Evolutionary conservation across 306 rosid species (phyloP).

Genomic region (Vicia faba): DNA sequence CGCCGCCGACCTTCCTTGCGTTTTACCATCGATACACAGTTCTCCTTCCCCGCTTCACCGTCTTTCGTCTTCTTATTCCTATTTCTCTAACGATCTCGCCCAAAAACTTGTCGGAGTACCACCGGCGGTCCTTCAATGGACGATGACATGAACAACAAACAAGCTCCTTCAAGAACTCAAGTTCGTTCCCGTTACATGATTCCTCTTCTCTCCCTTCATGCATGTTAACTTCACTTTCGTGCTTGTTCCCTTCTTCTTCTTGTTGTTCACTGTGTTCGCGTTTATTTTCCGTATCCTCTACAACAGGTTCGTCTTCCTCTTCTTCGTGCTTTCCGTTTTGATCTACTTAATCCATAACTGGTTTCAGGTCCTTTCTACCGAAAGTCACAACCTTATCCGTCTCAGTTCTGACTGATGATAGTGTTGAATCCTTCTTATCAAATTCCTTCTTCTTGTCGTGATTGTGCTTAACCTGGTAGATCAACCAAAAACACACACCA

Average conservation of each 20-base stretch:
- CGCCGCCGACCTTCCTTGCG: no score
- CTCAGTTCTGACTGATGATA: slow-evolving; percentile 28
- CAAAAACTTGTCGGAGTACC: no score
- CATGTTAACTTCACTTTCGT: slow-evolving; percentile 23
- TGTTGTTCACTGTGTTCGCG: slow-evolving; percentile 46
- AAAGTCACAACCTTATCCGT: slow-evolving; percentile 50
- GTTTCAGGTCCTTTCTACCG: slow-evolving; percentile 81
- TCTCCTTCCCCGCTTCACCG: no score
- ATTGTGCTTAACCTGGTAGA: slow-evolving; percentile 93
- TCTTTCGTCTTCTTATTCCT: no score
- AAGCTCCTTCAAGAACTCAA: no score
- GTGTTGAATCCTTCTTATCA: slow-evolving; percentile 51
- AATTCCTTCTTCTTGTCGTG: slow-evolving; percentile 83
- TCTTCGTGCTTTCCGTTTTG: slow-evolving; percentile 58
- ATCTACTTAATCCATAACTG: slow-evolving; percentile 43
- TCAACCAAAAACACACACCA: slow-evolving; percentile 89
- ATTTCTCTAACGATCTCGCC: no score
- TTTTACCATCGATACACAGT: no score
- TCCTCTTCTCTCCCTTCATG: slow-evolving; percentile 47
- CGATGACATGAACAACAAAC: no score
- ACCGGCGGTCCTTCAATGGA: no score
- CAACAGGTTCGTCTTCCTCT: slow-evolving; percentile 63
- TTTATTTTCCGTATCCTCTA: slow-evolving; percentile 59
- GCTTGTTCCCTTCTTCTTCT: slow-evolving; percentile 33
- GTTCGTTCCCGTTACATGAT: no score